phyloP scores from a whole-genome alignment of 306 rosid genomes.

The Cucumis hystrix region DNA sequence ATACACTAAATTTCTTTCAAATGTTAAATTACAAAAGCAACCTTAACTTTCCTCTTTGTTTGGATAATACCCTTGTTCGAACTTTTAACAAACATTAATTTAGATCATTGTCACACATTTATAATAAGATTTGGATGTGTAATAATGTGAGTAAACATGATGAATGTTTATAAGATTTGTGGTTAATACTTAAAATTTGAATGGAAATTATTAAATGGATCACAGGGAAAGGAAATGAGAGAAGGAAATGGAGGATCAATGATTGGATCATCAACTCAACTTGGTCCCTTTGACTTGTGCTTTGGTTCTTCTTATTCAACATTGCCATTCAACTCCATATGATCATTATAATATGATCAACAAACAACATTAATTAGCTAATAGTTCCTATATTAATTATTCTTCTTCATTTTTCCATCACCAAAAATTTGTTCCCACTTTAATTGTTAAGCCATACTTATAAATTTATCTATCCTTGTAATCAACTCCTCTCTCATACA shows the following conservation, averaged over 20 bases:
- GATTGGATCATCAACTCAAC: slow-evolving; percentile 43
- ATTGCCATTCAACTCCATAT: slow-evolving; percentile 22
- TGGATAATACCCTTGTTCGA: no score
- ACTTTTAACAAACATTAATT: no score
- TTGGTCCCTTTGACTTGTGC: slow-evolving; percentile 58
- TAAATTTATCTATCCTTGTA: background rate
- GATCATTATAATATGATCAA: background rate
- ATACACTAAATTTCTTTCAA: no score
- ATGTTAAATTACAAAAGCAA: no score
- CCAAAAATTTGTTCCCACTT: slow-evolving; percentile 4
- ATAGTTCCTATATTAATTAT: background rate
- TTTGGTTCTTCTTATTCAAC: slow-evolving; percentile 40
- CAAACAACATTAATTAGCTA: background rate
- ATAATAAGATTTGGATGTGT: no score
- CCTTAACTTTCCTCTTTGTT: no score
- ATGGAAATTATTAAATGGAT: background rate
- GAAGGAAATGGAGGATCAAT: slow-evolving; percentile 46
- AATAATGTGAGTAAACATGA: no score
- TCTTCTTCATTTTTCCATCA: background rate
- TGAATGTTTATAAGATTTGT: no score
- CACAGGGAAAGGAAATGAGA: slow-evolving; percentile 42
- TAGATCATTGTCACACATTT: no score
- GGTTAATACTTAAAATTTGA: background rate
- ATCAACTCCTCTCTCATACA: slow-evolving; percentile 4
- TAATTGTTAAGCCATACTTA: background rate